Percentiles rank a stretch among this genome's conserved stretches.
Evolutionary conservation across 331 rosid species (phyloP).

Genomic region (Arachis monticola): DNA sequence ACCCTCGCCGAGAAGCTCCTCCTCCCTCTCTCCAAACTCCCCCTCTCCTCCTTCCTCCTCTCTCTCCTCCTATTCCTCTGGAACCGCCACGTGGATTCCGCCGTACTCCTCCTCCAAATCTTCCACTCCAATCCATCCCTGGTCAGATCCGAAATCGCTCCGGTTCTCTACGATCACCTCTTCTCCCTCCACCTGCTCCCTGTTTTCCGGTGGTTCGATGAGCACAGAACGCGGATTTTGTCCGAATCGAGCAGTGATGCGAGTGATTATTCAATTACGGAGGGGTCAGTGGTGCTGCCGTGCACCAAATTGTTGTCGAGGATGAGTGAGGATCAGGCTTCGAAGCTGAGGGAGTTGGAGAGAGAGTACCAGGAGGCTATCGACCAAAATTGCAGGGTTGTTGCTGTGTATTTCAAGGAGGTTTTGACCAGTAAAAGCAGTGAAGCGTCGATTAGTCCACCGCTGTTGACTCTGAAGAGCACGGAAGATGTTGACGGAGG

Average conservation of each 20-base stretch:
- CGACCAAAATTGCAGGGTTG: slow-evolving; percentile 65
- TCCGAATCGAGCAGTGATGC: neutral
- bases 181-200: slow-evolving; percentile 72
- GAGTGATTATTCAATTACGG: slow-evolving; percentile 46
- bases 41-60: slow-evolving; percentile 64
- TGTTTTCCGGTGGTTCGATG: slow-evolving; percentile 55
- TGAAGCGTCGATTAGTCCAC: slow-evolving; percentile 39
- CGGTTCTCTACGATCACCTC: slow-evolving; percentile 62
- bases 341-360: slow-evolving; percentile 71
- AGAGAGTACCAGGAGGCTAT: slow-evolving; percentile 61
- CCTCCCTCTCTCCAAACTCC: slow-evolving; percentile 51
- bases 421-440: slow-evolving; percentile 49
- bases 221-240: slow-evolving; percentile 56
- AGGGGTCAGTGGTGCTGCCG: slow-evolving; percentile 45
- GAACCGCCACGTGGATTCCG: slow-evolving; percentile 50
- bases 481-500: slow-evolving; percentile 15
- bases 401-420: slow-evolving; percentile 59
- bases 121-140: slow-evolving; percentile 57
- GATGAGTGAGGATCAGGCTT: slow-evolving; percentile 69
- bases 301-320: slow-evolving; percentile 61
- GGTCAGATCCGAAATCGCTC: slow-evolving; percentile 71
- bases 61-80: slow-evolving; percentile 59
- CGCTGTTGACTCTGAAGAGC: slow-evolving; percentile 46
- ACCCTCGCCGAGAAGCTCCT: slow-evolving; percentile 68
- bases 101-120: slow-evolving; percentile 55